Evolutionary conservation across 2,329 filamentous ascomycete species (phyloP).

Genomic region (Fusarium algeriense): DNA sequence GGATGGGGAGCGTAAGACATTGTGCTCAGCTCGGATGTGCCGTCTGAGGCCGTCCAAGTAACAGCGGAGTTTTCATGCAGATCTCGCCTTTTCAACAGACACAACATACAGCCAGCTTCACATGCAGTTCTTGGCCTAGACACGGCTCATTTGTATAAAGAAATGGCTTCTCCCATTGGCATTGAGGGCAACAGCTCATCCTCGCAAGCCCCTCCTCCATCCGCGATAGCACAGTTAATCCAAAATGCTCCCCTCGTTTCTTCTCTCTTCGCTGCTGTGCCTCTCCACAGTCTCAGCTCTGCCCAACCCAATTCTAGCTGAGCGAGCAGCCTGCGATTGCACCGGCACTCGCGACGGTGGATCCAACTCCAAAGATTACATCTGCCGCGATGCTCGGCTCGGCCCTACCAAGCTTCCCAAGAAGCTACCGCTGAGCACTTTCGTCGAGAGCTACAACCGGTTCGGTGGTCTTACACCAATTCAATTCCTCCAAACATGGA

Average conservation of each 20-base stretch:
- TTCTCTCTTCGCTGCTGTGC: conserved; percentile 33
- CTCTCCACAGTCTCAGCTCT: conserved; percentile 32
- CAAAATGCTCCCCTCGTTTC: conserved; percentile 34
- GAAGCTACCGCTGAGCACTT: conserved; percentile 50
- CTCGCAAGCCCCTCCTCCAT: accelerated
- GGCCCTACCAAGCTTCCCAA: conserved; percentile 53
- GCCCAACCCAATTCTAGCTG: conserved; percentile 8
- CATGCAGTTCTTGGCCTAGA: conserved; percentile 1
- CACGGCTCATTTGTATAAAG: conserved; percentile 15
- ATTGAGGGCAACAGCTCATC: neutral
- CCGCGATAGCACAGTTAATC: neutral
- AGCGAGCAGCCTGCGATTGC: conserved; percentile 38
- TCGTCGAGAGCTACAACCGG: conserved; percentile 52
- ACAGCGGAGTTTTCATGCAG: conserved; percentile 15
- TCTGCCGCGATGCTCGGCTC: conserved; percentile 55
- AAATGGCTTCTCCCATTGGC: accelerated
- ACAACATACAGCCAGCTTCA: neutral
- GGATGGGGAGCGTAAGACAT: conserved; percentile 10
- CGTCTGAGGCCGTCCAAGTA: conserved; percentile 9
- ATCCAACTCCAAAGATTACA: conserved; percentile 37
- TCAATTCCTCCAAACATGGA: conserved; percentile 55
- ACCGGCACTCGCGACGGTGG: conserved; percentile 40
- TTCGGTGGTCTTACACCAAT: conserved; percentile 57
- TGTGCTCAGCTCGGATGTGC: conserved; percentile 10
- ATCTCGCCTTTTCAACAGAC: neutral